Percentiles rank a stretch among this genome's conserved stretches.
phyloP scores from a whole-genome alignment of 768 basidiomycete genomes.

The Candolleomyces efflorescens region DNA sequence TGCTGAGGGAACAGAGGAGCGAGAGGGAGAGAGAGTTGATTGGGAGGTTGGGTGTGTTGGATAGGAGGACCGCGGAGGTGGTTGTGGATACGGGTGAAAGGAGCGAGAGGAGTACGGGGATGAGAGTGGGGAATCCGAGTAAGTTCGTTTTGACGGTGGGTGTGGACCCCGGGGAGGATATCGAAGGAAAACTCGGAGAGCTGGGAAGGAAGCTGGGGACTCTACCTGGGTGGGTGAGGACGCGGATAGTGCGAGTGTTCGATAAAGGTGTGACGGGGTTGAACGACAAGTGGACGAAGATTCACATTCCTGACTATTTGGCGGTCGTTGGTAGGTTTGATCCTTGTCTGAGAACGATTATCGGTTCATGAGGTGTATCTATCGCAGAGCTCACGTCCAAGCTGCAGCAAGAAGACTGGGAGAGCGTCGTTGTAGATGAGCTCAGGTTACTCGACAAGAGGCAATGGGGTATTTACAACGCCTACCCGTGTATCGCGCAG shows the following conservation, averaged over 20 bases:
- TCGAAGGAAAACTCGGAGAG: neutral
- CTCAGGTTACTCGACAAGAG: constrained; percentile 17
- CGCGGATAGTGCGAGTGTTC: constrained; percentile 34
- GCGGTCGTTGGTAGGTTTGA: constrained; percentile 1
- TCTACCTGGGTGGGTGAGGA: constrained; percentile 32
- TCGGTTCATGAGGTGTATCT: no score
- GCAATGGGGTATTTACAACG: constrained; percentile 41
- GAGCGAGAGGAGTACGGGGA: constrained; percentile 11
- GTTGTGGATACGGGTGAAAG: constrained; percentile 1
- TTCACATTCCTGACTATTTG: neutral
- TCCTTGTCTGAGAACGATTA: no score
- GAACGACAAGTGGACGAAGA: constrained; percentile 1
- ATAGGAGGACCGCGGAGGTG: constrained; percentile 38
- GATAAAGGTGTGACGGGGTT: constrained; percentile 37
- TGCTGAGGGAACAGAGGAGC: constrained; percentile 40
- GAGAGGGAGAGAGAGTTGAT: constrained; percentile 39
- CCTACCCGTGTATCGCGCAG: constrained; percentile 44
- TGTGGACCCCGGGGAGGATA: constrained; percentile 16
- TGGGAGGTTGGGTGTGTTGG: constrained; percentile 36
- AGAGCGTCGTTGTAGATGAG: neutral
- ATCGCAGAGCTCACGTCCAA: constrained; percentile 6
- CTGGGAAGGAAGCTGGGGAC: constrained; percentile 4
- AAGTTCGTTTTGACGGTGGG: constrained; percentile 14
- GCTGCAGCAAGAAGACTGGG: neutral
- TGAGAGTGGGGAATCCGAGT: constrained; percentile 13